These are phyloP conservation scores for Geosmithia morbida DNA, from an alignment of 2,329 filamentous ascomycete species.

Conservation along the genomic window DNA sequence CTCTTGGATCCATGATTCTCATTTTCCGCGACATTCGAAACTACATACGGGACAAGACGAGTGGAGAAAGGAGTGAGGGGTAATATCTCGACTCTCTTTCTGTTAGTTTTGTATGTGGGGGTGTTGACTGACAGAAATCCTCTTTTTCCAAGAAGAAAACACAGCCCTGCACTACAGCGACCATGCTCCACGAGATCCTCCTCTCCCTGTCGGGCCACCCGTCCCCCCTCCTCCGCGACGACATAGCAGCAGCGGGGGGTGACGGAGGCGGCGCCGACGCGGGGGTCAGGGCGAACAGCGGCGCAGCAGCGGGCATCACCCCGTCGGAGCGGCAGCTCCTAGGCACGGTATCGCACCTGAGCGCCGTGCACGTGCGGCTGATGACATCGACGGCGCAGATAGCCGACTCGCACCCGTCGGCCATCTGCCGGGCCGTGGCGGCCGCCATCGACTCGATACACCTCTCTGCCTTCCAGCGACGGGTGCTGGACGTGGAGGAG, in stretches of 20 bases:
- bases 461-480: conserved; percentile 66
- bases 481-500: conserved; percentile 73
- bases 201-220: conserved; percentile 90
- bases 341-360: conserved; percentile 60
- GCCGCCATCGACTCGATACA: conserved; percentile 63
- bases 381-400: conserved; percentile 53
- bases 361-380: conserved; percentile 61
- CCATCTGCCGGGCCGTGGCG: conserved; percentile 77
- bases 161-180: conserved; percentile 2
- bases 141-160: not conserved
- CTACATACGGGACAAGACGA: conserved; percentile 14
- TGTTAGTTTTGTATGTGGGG: no score
- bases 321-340: conserved; percentile 76
- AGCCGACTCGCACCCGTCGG: conserved; percentile 57
- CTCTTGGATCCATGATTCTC: conserved; percentile 33
- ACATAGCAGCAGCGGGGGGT: conserved; percentile 15
- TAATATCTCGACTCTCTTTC: no score
- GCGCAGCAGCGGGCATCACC: conserved; percentile 36
- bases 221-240: conserved; percentile 65
- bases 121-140: no score
- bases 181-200: conserved; percentile 97
- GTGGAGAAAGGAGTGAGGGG: not conserved
- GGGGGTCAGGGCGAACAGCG: no score
- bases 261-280: conserved; percentile 6
- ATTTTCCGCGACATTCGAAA: conserved; percentile 27